Percentiles rank a stretch among this genome's conserved stretches.
Conservation (phyloP, 331 rosid species). For the Arachis monticola region DNA sequence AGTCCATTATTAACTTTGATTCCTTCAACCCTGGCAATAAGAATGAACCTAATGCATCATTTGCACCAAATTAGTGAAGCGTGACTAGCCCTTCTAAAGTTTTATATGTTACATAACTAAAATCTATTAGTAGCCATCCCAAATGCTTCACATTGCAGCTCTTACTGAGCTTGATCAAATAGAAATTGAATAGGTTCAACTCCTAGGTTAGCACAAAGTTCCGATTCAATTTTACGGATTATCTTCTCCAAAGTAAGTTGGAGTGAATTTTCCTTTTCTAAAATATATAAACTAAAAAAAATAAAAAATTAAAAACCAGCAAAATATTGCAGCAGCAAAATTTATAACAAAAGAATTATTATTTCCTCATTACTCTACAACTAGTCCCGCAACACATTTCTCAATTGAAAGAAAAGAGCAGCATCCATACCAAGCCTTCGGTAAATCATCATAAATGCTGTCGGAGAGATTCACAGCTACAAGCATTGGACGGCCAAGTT, state of each 20-base stretch:
- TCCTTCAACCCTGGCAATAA: conserved; percentile 25
- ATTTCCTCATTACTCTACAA: conserved; percentile 13
- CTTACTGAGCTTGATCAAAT: conserved; percentile 24
- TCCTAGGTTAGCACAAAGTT: conserved; percentile 16
- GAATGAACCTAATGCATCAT: conserved; percentile 23
- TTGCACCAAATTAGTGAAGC: conserved; percentile 23
- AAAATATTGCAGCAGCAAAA: conserved; percentile 1
- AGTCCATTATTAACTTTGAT: conserved; percentile 1
- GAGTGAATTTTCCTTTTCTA: too few species aligned
- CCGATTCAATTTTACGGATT: conserved; percentile 5
- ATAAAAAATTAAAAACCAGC: neutral
- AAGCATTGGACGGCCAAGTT: conserved; percentile 87
- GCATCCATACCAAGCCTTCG: conserved; percentile 83
- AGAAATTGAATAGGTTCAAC: conserved; percentile 20
- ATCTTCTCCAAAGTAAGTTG: neutral
- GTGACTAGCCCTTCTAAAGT: neutral
- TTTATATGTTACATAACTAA: conserved; percentile 31
- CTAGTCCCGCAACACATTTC: conserved; percentile 14
- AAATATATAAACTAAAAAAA: too few species aligned
- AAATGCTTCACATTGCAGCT: conserved; percentile 8
- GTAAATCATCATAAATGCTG: conserved; percentile 61
- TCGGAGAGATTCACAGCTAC: conserved; percentile 61
- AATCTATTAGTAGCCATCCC: conserved; percentile 10
- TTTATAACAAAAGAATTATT: conserved; percentile 1
- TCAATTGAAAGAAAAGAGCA: conserved; percentile 18